A percentile compares a stretch with the other conserved stretches of the same genome.
These are phyloP conservation scores for Alternaria consortialis DNA, from an alignment of 2,329 filamentous ascomycete genomes.

Conservation along the genomic window DNA sequence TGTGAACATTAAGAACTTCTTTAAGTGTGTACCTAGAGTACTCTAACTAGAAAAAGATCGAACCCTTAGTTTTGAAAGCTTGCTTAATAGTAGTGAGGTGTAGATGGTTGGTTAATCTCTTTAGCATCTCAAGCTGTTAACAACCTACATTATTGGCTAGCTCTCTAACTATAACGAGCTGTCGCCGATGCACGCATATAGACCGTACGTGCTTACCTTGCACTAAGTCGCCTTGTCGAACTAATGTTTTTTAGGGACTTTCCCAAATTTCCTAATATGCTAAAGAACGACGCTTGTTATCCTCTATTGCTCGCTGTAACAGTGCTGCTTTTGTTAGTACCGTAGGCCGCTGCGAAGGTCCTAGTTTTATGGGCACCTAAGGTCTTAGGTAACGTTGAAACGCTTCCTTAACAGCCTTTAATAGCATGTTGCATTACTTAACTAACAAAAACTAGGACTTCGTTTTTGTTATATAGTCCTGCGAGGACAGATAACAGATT, in stretches of 20 bases:
- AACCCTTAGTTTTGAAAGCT: background rate
- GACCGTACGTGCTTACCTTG: background rate
- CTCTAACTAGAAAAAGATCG: background rate
- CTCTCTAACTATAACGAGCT: background rate
- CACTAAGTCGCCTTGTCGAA: background rate
- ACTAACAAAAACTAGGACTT: no score
- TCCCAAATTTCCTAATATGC: background rate
- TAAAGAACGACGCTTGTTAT: background rate
- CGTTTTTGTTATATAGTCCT: no score
- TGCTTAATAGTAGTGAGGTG: background rate
- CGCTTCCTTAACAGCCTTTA: background rate
- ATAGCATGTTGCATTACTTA: background rate
- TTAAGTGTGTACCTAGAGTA: constrained; percentile 3
- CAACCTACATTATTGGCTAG: background rate
- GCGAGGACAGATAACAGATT: background rate
- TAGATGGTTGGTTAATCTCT: constrained; percentile 2
- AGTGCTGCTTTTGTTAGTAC: constrained; percentile 1
- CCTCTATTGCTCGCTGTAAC: background rate
- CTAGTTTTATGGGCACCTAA: constrained; percentile 1
- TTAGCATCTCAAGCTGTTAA: background rate
- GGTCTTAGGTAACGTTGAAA: constrained; percentile 1
- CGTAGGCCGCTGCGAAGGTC: background rate
- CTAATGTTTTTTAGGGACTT: background rate
- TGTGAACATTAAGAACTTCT: constrained; percentile 5
- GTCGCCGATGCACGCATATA: background rate